Base-by-base conservation (phyloP, 441 rosid species). In the Iberis amara region DNA sequence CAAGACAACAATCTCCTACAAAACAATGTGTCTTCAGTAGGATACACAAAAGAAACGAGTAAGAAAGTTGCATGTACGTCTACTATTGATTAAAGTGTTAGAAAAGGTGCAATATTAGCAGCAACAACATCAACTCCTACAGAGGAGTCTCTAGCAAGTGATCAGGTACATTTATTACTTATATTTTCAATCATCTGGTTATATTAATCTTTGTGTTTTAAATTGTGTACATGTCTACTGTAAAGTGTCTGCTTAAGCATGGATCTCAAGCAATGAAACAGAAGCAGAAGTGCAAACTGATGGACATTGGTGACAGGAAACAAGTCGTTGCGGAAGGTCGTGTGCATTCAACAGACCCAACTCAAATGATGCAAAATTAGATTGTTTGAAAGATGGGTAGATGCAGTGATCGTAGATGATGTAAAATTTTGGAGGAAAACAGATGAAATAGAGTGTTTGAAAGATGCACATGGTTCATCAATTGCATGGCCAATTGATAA, bases 401-500 rank as follows among this genome's bases (percentile, higher is more conserved):
- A 48, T 14, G 10, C 15, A 48, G 27, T 48, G 6, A 14, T 28
- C 11, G 26, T 31, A 14, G 26, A 31, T 12, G 23, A 27, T 3
- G 21, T n/a, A 27, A 8, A 18, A 1, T 18, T 46, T 12, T 46
- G 51, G 51, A 28, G 36, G 36, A 0, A 9, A 27, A 11, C 36
- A 1, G 6, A 46, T 28, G 23, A 46, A 8, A 46, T 46, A 3
- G 51, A 46, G 51, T 45, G 2, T 7, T 11, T 45, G 50, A 27
- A 1, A 43, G 48, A 43, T 46, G 51, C 36, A 27, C 21, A 24
- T 47, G 37, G 37, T 47, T 47, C 52, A 30, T 32, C 13, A 3
- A 48, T 48, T 8, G 39, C 26, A 14, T 48, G 27, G 53, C 51
- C 53, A 14, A 30, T 2, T 4, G 39, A 47, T 47, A 2, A 47